Evolutionary conservation across 2,329 filamentous ascomycete genomes (phyloP), one percentile per base, ranked within the genome.

Genomic region (Colletotrichum sojae): DNA sequence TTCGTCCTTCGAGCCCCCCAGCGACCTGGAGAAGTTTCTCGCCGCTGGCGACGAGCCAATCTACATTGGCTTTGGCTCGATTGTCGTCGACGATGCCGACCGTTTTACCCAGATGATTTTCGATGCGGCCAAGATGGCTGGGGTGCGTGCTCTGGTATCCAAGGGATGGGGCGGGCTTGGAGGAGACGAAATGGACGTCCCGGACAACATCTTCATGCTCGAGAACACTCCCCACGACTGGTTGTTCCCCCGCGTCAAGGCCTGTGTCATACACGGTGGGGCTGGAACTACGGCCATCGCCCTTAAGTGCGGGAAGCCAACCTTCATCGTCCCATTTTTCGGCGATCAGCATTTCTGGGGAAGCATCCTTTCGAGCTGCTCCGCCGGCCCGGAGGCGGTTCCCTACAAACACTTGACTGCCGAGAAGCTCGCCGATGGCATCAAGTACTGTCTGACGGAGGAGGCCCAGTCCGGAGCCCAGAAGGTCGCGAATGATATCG

Each of bases 311-410:
- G 92, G 87, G 4, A 88, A 87, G 73, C 92, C 92, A 0, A 93
- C 90, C 5, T 91, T 94, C 88, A 87, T 94, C 27, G 90, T 94
- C 2, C 92, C 92, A 0, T 94, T 94, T 79, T 94, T 94, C 72
- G 92, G 92, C 3, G 92, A 94, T 75, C 92, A 94, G 77, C 87
- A 91, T 56, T 94, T 94, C 76, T 94, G 92, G 92, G 92, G 92
- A 2, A 83, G 84, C 18, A 92, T 92, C 88, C 85, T 94, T 1
- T 85, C 84, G 5, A 87, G 84, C 40, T 85, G 89, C 1, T 86
- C 87, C 27, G 91, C 91, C 0, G 92, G 92, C 0, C 90, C 91
- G 0, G 81, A 86, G 49, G 87, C 91, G 1, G 85, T 93, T 9
- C 91, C 91, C 0, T 92, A 93, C 79, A 93, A 93, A 78, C 79